Evolutionary conservation across 257 asterid species (phyloP), one percentile per base, ranked within the genome.

Genomic region (Sherardia arvensis): DNA sequence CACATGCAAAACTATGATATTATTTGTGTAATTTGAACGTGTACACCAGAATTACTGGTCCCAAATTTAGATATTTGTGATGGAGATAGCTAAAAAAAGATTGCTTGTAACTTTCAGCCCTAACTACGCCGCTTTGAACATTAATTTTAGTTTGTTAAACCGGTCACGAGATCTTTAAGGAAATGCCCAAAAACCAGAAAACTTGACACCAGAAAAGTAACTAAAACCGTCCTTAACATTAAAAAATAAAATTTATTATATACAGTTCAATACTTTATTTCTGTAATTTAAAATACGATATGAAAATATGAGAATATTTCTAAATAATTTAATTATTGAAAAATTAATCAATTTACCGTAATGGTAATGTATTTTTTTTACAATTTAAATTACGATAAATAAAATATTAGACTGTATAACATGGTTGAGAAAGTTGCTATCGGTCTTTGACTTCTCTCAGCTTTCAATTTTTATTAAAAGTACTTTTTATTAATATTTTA

Each of bases 101-200:
- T 53, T 65, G 3, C 34, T 10, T 11, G 68, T 20, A 48, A 18
- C 57, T 65, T 58, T 58, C 62, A 58, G 1, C 8, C 45, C 51
- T 60, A 66, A 71, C 69, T 69, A 72, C 76, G 57, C 47, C 29
- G 18, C 38, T 40, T 76, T 64, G 63, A 48, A 69, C 59, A n/a
- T 75, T 72, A 20, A 78, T 57, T 29, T n/a, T 65, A 30, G 29
- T 25, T 27, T 59, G 62, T 58, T 67, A 65, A 4, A 71, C 21
- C 66, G 26, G 69, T 83, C 86, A 81, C 83, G 84, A 82, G 82
- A 77, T 69, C 81, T 78, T 68, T 55, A 55, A 55, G 60, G 60
- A 55, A 18, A 36, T 15, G 40, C 11, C 28, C 83, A 87, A 70
- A 82, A 87, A 79, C 92, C 92, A 84, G 82, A 74, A 77, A n/a